These are phyloP conservation scores for Candida pseudoviswanathii DNA, from an alignment of 1,139 yeast genomes.

Conservation along the genomic window DNA sequence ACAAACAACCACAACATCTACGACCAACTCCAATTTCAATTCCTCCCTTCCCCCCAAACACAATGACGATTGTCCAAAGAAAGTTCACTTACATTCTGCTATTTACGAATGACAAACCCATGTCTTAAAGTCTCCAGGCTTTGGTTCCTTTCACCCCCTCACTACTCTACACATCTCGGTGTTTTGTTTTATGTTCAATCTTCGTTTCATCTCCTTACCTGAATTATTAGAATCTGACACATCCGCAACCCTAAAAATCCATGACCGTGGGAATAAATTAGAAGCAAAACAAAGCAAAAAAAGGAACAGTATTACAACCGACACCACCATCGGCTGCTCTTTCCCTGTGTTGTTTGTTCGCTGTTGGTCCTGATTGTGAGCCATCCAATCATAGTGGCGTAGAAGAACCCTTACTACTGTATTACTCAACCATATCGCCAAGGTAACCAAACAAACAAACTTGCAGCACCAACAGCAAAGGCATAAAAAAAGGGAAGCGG, in stretches of 20 bases:
- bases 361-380: background rate
- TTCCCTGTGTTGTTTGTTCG: background rate
- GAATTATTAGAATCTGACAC: background rate
- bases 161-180: too few species aligned
- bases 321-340: background rate
- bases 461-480: background rate
- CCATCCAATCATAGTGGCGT: background rate
- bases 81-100: too few species aligned
- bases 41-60: too few species aligned
- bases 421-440: background rate
- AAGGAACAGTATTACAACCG: background rate
- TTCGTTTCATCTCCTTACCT: background rate
- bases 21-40: too few species aligned
- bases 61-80: too few species aligned
- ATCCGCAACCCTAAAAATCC: too few species aligned
- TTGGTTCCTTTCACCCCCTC: too few species aligned
- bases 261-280: too few species aligned
- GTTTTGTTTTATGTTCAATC: background rate
- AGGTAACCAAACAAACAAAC: background rate
- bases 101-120: too few species aligned
- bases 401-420: background rate
- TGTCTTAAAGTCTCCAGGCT: too few species aligned
- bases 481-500: too few species aligned
- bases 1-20: too few species aligned
- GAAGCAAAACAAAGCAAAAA: background rate